phyloP scores from a whole-genome alignment of 2,329 filamentous ascomycete genomes.

The Diaporthe sp. region DNA sequence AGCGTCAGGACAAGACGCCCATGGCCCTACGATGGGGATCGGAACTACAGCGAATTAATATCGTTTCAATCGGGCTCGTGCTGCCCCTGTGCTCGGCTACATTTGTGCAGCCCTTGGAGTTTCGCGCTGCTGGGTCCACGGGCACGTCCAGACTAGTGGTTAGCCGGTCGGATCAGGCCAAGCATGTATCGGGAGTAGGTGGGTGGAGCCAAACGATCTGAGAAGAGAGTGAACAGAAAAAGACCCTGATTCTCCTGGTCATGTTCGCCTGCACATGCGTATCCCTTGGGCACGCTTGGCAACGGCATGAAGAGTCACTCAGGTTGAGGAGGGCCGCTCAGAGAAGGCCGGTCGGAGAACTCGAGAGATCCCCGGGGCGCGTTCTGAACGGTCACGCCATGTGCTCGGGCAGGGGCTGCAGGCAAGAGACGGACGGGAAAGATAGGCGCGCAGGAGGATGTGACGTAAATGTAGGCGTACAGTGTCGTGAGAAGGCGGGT shows the following conservation, averaged over 20 bases:
- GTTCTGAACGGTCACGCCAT: neutral
- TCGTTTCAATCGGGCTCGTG: neutral
- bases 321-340: neutral
- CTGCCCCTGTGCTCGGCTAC: neutral
- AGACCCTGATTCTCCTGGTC: neutral
- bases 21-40: neutral
- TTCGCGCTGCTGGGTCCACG: neutral
- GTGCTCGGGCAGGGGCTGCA: neutral
- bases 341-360: no score
- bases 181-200: neutral
- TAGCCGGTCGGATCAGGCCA: neutral
- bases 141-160: neutral
- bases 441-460: neutral
- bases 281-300: neutral
- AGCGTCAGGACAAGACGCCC: neutral
- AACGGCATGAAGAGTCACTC: neutral
- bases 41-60: neutral
- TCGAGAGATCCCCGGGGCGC: neutral
- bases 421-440: neutral
- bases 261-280: neutral
- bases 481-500: neutral
- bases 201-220: neutral
- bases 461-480: constrained; percentile 9
- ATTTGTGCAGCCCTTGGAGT: neutral
- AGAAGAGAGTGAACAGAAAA: neutral